Evolutionary conservation across 2,329 filamentous ascomycete species (phyloP), one percentile per base, ranked within the genome.

Genomic region (Dothiorella sarmentorum): DNA sequence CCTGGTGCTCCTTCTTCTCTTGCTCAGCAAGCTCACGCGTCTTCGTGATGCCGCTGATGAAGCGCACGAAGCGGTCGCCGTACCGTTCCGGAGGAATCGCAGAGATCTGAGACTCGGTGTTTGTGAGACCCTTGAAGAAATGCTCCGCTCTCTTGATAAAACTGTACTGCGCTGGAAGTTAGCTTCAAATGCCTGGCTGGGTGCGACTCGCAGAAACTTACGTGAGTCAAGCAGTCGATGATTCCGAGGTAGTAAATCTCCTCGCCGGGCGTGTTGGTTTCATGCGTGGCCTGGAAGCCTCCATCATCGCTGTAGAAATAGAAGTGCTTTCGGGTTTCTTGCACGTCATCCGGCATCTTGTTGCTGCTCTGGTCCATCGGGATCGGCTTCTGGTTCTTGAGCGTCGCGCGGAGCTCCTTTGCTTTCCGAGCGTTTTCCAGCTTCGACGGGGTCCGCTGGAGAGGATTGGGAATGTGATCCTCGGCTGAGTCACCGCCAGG

Each of bases 231-330:
- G 73, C 94, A 99, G 75, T 99, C 94, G 73, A 99, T 99, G 67
- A 99, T 95, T 33, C 94, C 95, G 7, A 99, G 84, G 71, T 99
- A 99, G 75, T 99, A 99, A 40, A 99, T 91, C 75, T 96, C 91
- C 57, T 97, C 90, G 2, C 88, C 92, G 1, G 89, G 85, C 15
- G 79, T 77, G 62, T 96, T 88, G 73, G 96, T 86, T 73, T 97
- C 91, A 69, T 97, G 91, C 1, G 94, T 97, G 11, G 94, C 93
- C 65, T 87, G 83, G 74, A 97, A 91, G 3, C 94, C 94, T 49
- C 94, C 94, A 69, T 97, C 93, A 65, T 97, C 93, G 60, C 87
- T 85, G 71, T 96, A 97, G 73, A 97, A 99, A 64, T 93, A 85
- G 64, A 91, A 88, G 55, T 88, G 87, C 65, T 82, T 86, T 62